phyloP scores from a whole-genome alignment of 495 filamentous ascomycete species.

The Hapsidospora chrysogenum region DNA sequence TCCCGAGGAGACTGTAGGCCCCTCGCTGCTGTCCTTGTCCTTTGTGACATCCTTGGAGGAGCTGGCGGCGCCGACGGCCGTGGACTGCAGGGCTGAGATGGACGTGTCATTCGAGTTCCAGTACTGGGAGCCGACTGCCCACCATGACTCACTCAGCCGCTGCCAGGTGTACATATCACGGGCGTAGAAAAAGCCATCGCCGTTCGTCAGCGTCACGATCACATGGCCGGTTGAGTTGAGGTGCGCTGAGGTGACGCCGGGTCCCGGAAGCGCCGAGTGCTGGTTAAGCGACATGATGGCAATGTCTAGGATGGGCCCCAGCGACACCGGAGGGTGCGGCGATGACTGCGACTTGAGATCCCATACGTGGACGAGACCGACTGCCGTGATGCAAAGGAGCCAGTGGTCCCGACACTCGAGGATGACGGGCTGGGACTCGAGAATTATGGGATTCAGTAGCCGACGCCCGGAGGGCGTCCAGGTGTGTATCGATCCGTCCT shows the following conservation, averaged over 20 bases:
- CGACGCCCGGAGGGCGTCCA: slow-evolving; percentile 93
- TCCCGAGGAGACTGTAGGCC: slow-evolving; percentile 65
- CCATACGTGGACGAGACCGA: slow-evolving; percentile 86
- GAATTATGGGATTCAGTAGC: slow-evolving; percentile 61
- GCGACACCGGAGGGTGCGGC: slow-evolving; percentile 75
- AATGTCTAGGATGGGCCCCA: slow-evolving; percentile 80
- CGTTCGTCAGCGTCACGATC: slow-evolving; percentile 75
- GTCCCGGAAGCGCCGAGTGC: slow-evolving; percentile 52
- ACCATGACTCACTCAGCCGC: slow-evolving; percentile 86
- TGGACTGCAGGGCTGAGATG: slow-evolving; percentile 57
- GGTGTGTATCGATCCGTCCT: slow-evolving; percentile 82
- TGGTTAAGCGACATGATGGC: slow-evolving; percentile 47
- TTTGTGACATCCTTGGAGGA: slow-evolving; percentile 8
- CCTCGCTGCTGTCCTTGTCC: slow-evolving; percentile 19
- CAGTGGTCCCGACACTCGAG: slow-evolving; percentile 79
- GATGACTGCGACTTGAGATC: slow-evolving; percentile 73
- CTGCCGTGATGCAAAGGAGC: slow-evolving; percentile 75
- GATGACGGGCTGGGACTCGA: slow-evolving; percentile 89
- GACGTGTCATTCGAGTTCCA: slow-evolving; percentile 93
- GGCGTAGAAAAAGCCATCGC: slow-evolving; percentile 83
- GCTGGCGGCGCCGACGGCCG: slow-evolving; percentile 29
- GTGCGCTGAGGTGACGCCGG: slow-evolving; percentile 75
- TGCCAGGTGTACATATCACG: slow-evolving; percentile 81
- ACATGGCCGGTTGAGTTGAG: slow-evolving; percentile 74
- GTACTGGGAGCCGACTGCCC: slow-evolving; percentile 94